phyloP scores from a whole-genome alignment of 768 basidiomycete species.

The Tylopilus vinaceipallidus region DNA sequence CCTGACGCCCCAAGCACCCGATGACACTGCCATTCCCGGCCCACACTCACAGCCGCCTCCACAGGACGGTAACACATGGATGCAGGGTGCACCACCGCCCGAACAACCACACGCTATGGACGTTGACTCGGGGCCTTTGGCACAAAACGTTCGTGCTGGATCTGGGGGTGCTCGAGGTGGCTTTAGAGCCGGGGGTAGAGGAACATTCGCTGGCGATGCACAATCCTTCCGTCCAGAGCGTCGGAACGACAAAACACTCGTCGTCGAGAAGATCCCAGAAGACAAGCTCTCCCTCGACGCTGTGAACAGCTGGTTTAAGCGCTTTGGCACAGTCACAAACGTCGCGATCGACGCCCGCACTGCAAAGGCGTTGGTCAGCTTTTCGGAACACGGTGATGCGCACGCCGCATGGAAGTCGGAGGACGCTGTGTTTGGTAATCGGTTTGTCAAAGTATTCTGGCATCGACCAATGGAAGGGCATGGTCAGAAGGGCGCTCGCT shows the following conservation, averaged over 20 bases:
- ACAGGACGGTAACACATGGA: conserved; percentile 25
- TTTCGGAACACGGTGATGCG: conserved; percentile 79
- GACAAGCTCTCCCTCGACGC: conserved; percentile 74
- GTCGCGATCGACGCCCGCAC: conserved; percentile 78
- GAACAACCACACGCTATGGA: conserved; percentile 25
- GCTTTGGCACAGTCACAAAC: conserved; percentile 90
- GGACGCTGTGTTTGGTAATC: conserved; percentile 91
- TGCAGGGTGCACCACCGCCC: conserved; percentile 14
- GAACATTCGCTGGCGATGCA: conserved; percentile 63
- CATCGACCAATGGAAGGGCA: conserved; percentile 92
- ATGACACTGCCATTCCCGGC: conserved; percentile 29
- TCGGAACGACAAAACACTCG: conserved; percentile 75
- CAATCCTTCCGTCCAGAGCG: conserved; percentile 66
- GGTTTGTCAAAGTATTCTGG: conserved; percentile 97
- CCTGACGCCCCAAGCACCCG: conserved; percentile 57
- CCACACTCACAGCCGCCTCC: conserved; percentile 6
- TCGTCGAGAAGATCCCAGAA: conserved; percentile 92
- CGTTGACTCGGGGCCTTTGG: conserved; percentile 33
- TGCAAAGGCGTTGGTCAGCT: conserved; percentile 85
- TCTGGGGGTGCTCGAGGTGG: conserved; percentile 44
- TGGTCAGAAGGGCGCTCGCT: conserved; percentile 71
- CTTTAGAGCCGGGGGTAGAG: conserved; percentile 47
- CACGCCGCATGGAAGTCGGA: conserved; percentile 89
- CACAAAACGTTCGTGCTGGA: conserved; percentile 19
- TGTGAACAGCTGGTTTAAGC: conserved; percentile 87